Conservation (phyloP, 1,284 basidiomycete genomes). For the Ceratobasidium papillatum region DNA sequence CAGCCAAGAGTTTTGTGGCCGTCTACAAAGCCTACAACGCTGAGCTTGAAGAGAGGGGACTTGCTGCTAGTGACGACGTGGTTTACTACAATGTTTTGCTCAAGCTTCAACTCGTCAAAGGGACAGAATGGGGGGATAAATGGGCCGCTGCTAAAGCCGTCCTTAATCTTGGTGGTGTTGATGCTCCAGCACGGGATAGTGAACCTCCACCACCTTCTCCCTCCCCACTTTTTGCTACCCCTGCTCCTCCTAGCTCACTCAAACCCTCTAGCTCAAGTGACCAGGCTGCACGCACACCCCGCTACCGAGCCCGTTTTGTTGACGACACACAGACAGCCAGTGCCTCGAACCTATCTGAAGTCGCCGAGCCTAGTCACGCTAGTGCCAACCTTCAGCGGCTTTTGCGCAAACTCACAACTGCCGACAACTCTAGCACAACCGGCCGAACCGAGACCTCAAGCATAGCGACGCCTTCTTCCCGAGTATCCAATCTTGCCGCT, state of each 20-base stretch:
- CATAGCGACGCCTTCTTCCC: conserved; percentile 33
- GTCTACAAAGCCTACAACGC: conserved; percentile 85
- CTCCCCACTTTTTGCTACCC: conserved; percentile 1
- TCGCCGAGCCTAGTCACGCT: conserved; percentile 8
- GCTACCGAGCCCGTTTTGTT: conserved; percentile 30
- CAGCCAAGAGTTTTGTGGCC: conserved; percentile 73
- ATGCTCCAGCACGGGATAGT: neutral
- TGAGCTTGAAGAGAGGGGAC: conserved; percentile 70
- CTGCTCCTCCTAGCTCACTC: conserved; percentile 22
- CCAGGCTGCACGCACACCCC: conserved; percentile 11
- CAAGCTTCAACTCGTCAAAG: conserved; percentile 79
- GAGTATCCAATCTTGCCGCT: conserved; percentile 26
- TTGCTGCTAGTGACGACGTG: conserved; percentile 80
- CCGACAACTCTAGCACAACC: conserved; percentile 32
- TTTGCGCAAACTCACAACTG: conserved; percentile 30
- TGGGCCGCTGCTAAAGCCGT: conserved; percentile 70
- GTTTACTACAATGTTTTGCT: conserved; percentile 80
- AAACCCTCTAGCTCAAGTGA: neutral
- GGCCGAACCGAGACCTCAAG: conserved; percentile 34
- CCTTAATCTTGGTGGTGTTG: conserved; percentile 27
- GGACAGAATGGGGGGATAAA: conserved; percentile 76
- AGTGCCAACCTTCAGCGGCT: conserved; percentile 28
- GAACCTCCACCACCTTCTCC: conserved; percentile 21
- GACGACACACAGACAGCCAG: conserved; percentile 28
- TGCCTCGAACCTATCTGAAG: neutral